These are phyloP conservation scores for Liriodendron chinense DNA, from an alignment of 164 flowering plant species.

Conservation along the genomic window DNA sequence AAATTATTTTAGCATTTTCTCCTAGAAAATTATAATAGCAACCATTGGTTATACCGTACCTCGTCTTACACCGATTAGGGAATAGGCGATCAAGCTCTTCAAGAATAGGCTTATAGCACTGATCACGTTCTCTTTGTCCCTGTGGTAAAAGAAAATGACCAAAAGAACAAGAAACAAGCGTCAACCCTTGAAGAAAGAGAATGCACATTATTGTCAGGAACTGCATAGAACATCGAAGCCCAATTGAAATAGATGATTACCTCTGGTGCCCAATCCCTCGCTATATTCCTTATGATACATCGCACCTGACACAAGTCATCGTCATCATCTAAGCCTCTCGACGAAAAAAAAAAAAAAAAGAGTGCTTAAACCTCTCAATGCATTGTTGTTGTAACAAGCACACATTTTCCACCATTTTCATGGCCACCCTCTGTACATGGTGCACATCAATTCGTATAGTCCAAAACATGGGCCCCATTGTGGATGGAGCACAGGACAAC, in stretches of 20 bases:
- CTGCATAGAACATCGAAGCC: neutral
- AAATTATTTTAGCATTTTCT: neutral
- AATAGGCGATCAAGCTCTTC: conserved; percentile 79
- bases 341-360: neutral
- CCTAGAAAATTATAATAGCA: neutral
- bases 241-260: conserved; percentile 33
- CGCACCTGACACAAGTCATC: conserved; percentile 57
- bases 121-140: conserved; percentile 90
- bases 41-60: conserved; percentile 34
- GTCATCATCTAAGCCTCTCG: too few relatives aligned
- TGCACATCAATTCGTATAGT: too few relatives aligned
- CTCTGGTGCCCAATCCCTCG: conserved; percentile 97
- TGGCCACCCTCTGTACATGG: too few relatives aligned
- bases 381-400: neutral
- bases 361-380: neutral
- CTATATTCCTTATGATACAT: conserved; percentile 88
- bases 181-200: neutral
- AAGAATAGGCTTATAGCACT: conserved; percentile 93
- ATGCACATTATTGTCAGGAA: neutral
- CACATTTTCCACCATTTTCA: neutral
- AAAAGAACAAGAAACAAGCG: neutral
- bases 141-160: conserved; percentile 18
- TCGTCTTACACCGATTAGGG: conserved; percentile 54
- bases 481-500: too few relatives aligned
- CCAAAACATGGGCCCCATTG: too few relatives aligned